Percentiles rank a stretch among this genome's conserved stretches.
Conservation (phyloP, 176 grass and related monocot species). For the Oryza meyeriana region DNA sequence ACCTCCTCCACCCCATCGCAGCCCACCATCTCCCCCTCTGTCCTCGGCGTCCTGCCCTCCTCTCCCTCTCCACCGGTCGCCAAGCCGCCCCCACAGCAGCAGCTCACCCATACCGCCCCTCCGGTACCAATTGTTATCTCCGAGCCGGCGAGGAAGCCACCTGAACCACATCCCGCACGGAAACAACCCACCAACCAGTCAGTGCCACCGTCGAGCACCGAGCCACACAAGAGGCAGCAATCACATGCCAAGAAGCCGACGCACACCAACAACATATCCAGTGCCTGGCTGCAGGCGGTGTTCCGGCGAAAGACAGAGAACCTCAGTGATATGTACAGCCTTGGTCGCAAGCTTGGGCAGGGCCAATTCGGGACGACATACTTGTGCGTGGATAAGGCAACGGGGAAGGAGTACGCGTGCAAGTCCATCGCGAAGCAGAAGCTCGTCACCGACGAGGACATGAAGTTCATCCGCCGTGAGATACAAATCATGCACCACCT, state of each 20-base stretch:
- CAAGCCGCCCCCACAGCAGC: neutral
- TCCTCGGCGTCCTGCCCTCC: constrained; percentile 39
- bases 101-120: neutral
- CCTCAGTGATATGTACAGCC: constrained; percentile 53
- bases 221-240: constrained; percentile 17
- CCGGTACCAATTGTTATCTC: constrained; percentile 38
- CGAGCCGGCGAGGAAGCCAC: constrained; percentile 4
- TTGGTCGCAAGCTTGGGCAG: constrained; percentile 40
- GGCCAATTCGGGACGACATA: constrained; percentile 51
- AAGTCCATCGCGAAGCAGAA: constrained; percentile 71
- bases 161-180: neutral
- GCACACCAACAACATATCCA: too few relatives aligned
- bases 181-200: neutral
- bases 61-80: neutral
- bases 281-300: constrained; percentile 47
- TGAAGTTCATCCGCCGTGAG: constrained; percentile 49
- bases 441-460: constrained; percentile 52
- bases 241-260: constrained; percentile 22
- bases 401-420: constrained; percentile 51
- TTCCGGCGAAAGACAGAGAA: constrained; percentile 46
- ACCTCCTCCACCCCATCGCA: constrained; percentile 15
- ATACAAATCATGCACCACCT: constrained; percentile 72
- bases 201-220: neutral
- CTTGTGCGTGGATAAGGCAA: constrained; percentile 51
- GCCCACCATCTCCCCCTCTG: constrained; percentile 36